Conservation (phyloP, 306 rosid genomes). For the Pyrus communis region DNA sequence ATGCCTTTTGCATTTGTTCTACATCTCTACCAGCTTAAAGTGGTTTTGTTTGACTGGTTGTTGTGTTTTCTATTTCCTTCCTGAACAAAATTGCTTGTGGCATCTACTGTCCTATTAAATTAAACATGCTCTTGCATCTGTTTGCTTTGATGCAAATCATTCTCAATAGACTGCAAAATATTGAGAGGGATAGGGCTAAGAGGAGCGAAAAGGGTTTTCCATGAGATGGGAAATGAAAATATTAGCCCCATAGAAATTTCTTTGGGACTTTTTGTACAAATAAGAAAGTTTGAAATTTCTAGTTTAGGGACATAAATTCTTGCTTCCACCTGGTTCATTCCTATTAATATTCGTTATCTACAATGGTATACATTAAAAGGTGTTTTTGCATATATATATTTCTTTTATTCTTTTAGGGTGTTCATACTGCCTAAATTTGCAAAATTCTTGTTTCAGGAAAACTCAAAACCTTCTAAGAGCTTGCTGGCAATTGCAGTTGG, state of each 20-base stretch:
- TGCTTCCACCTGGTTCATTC: not conserved
- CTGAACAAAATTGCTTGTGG: not conserved
- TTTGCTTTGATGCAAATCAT: not conserved
- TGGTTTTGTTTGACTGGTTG: not conserved
- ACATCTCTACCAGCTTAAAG: too few relatives aligned
- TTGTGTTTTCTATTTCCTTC: not conserved
- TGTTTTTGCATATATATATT: not conserved
- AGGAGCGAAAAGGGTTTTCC: too few relatives aligned
- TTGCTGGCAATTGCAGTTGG: slow-evolving; percentile 87
- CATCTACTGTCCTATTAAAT: not conserved
- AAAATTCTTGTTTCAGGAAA: slow-evolving; percentile 29
- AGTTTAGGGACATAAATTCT: not conserved
- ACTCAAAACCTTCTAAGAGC: slow-evolving; percentile 38
- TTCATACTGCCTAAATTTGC: not conserved
- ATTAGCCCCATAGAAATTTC: too few relatives aligned
- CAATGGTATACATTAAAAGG: not conserved
- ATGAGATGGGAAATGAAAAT: too few relatives aligned
- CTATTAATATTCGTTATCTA: not conserved
- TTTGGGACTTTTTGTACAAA: not conserved
- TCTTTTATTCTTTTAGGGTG: not conserved
- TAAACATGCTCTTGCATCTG: not conserved
- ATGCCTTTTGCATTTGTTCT: too few relatives aligned
- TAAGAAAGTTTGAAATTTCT: not conserved
- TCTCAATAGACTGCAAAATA: too few relatives aligned
- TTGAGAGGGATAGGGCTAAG: too few relatives aligned